Percentiles rank a stretch among this genome's conserved stretches.
These are phyloP conservation scores for Neurospora sp. DNA, from an alignment of 495 filamentous ascomycete species.

Conservation along the genomic window DNA sequence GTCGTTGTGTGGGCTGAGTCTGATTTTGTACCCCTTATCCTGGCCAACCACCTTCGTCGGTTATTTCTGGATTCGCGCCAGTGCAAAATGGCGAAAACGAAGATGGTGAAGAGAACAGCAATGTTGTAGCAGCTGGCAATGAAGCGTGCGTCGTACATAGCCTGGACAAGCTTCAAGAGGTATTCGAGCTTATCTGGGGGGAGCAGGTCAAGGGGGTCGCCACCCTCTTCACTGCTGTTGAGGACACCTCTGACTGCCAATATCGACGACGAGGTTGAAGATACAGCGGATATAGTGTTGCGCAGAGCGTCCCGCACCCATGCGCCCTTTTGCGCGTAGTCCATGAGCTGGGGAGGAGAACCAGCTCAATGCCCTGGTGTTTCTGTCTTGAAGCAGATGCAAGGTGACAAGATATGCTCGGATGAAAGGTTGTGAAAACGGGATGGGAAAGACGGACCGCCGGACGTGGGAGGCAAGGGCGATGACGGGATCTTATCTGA, in stretches of 20 bases:
- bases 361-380: not conserved
- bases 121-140: conserved; percentile 29
- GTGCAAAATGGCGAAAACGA: conserved; percentile 19
- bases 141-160: conserved; percentile 22
- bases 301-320: not conserved
- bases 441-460: not conserved
- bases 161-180: conserved; percentile 20
- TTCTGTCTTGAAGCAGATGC: not conserved
- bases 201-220: not conserved
- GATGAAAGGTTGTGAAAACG: not conserved
- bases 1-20: not conserved
- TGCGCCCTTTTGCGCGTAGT: not conserved
- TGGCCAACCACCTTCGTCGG: conserved; percentile 9
- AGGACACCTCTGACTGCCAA: not conserved
- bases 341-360: not conserved
- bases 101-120: conserved; percentile 20
- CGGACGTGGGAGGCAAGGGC: not conserved
- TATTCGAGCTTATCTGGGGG: conserved; percentile 27
- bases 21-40: not conserved
- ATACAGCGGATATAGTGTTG: not conserved
- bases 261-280: not conserved
- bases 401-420: not conserved
- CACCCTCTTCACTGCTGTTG: not conserved
- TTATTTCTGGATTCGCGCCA: conserved; percentile 12
- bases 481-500: conserved; percentile 9